phyloP scores from a whole-genome alignment of 2,329 filamentous ascomycete genomes.

The Podosphaera leucotricha region DNA sequence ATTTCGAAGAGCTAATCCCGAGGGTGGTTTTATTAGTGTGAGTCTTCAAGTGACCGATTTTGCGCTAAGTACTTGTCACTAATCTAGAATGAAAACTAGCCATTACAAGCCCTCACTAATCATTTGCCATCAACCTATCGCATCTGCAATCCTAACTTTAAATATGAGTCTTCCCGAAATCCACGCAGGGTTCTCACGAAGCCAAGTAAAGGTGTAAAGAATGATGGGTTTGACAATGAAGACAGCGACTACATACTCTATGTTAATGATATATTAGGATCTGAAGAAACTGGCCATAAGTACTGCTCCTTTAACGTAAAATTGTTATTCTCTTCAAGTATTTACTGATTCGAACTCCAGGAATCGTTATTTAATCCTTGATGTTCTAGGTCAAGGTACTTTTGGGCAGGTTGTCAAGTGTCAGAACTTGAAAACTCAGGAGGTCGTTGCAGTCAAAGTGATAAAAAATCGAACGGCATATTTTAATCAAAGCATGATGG shows the following conservation, averaged over 20 bases:
- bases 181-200: conserved; percentile 90
- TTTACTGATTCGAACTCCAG: conserved; percentile 21
- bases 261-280: conserved; percentile 94
- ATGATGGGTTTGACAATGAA: conserved; percentile 96
- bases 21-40: conserved; percentile 95
- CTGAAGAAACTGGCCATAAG: conserved; percentile 96
- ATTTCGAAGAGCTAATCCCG: conserved; percentile 81
- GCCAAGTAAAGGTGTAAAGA: conserved; percentile 94
- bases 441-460: conserved; percentile 96
- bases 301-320: conserved; percentile 22
- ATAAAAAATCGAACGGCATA: conserved; percentile 98
- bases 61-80: background rate
- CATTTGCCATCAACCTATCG: conserved; percentile 89
- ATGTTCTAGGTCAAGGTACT: conserved; percentile 89
- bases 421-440: conserved; percentile 92
- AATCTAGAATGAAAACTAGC: conserved; percentile 25
- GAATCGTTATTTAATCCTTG: conserved; percentile 89
- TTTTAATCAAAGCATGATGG: conserved; percentile 99
- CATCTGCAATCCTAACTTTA: conserved; percentile 94
- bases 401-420: conserved; percentile 99
- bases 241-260: conserved; percentile 99
- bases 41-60: conserved; percentile 16
- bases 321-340: conserved; percentile 4
- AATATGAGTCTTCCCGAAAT: conserved; percentile 95
- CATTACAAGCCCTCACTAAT: conserved; percentile 80